Evolutionary conservation across 768 basidiomycete genomes (phyloP), one percentile per base, ranked within the genome.

Genomic region (Leccinum fibrillosum): DNA sequence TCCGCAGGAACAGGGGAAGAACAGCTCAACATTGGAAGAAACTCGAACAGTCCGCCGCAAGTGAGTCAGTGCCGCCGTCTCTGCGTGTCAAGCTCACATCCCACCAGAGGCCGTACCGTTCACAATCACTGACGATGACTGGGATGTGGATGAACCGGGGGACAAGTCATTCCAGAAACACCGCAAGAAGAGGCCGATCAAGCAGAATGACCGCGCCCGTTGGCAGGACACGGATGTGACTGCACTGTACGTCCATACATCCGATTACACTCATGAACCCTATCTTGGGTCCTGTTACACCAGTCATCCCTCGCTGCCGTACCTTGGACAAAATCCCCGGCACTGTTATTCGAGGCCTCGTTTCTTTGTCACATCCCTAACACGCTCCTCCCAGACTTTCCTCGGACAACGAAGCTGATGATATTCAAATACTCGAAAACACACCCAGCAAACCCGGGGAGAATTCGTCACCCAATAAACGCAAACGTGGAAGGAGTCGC

Each of bases 1-100:
- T 91, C 63, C 81, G 90, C 65, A 81, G 81, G 52, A 92, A 90
- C 68, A 76, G 74, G 47, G 80, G 80, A 58, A 77, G 88, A 52
- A 82, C 82, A 5, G 67, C 76, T 4, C 74, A 79, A 53, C 75
- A 79, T 3, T 90, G 89, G 86, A 82, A 77, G 66, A 79, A 78
- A 57, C 69, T 92, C 44, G 80, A 85, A 25, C 74, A 82, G 66
- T 71, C 80, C 13, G 78, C 78, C 48, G 83, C 83, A 70, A 80
- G 90, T 89, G 61, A 53, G 42, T 44, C 42, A 21, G 77, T 59
- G 44, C 55, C 34, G 2, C 50, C 30, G 10, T 53, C 42, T 17
- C 37, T 3, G 49, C 17, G 13, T 25, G 42, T 9, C 49, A 21
- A 30, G 26, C 55, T 65, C 54, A 66, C 55, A 42, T 13, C 17